Base-by-base conservation (phyloP, 495 filamentous ascomycete genomes). In the Neurospora sp. region DNA sequence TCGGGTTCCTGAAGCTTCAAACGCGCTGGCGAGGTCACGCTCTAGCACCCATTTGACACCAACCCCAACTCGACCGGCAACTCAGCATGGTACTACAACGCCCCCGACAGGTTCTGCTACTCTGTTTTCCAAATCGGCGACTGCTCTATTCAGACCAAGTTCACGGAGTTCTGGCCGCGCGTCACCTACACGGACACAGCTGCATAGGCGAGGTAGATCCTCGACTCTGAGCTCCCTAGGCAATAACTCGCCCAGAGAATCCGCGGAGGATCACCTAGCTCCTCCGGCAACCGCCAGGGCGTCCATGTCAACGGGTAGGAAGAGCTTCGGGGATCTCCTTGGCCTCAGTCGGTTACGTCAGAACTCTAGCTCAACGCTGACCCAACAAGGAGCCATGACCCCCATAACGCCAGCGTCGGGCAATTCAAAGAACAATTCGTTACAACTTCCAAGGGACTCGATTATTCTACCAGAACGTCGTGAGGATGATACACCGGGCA, bases 261-360 rank as follows among this genome's bases (percentile, higher is more conserved):
- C 89, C 83, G 72, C 86, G 82, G 77, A 90, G 83, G 72, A 87
- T 84, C 92, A 75, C 84, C 88, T 79, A 70, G 87, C 75, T 81
- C 85, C 72, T 74, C 89, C 87, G 5, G 53, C 53, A 35, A 88
- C 86, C 27, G 84, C 86, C 3, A 88, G 93, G 39, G 94, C 91
- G 4, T 97, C 94, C 0, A 92, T 91, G 2, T 97, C 94, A 0
- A 95, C 88, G 22, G 94, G 94, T 1, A 87, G 95, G 53, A 94
- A 92, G 79, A 98, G 96, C 80, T 91, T 99, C 73, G 91, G 94
- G 69, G 94, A 94, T 75, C 85, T 98, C 5, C 91, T 98, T 75
- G 92, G 88, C 38, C 84, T 97, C 22, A 86, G 89, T 72, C 87
- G 92, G 69, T 83, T 97, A 69, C 87, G 94, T 20, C 91, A 95